Evolutionary conservation across 495 filamentous ascomycete species (phyloP).

Genomic region (Penicillium herquei): DNA sequence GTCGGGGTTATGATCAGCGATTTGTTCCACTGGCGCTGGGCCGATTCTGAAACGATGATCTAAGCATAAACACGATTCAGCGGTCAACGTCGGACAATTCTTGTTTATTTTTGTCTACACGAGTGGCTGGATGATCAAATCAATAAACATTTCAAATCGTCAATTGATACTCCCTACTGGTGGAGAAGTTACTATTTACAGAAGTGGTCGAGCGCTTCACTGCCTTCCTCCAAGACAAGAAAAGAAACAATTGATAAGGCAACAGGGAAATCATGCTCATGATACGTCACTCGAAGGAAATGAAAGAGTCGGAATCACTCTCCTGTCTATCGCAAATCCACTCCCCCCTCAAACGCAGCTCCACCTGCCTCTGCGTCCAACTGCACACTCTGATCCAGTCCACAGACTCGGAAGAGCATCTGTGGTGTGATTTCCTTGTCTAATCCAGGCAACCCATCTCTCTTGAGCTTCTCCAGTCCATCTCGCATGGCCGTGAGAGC

Average conservation of each 20-base stretch:
- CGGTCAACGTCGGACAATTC: not conserved
- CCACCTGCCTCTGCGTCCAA: conserved; percentile 59
- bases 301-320: not conserved
- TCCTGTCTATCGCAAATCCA: conserved; percentile 28
- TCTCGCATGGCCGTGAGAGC: conserved; percentile 52
- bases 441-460: conserved; percentile 45
- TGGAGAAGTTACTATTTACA: conserved; percentile 24
- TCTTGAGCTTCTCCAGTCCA: conserved; percentile 49
- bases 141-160: conserved; percentile 1
- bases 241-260: not conserved
- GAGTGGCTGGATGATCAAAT: conserved; percentile 3
- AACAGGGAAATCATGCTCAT: not conserved
- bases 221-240: conserved; percentile 1
- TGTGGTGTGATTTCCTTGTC: conserved; percentile 49
- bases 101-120: not conserved
- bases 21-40: conserved; percentile 1
- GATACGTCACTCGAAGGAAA: not conserved
- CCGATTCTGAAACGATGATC: conserved; percentile 12
- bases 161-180: not conserved
- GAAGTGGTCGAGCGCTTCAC: conserved; percentile 3
- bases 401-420: conserved; percentile 58
- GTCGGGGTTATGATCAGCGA: conserved; percentile 8
- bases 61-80: not conserved
- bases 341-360: conserved; percentile 42
- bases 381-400: conserved; percentile 54